Evolutionary conservation across 257 asterid species (phyloP).

Genomic region (Solanum appendiculatum): DNA sequence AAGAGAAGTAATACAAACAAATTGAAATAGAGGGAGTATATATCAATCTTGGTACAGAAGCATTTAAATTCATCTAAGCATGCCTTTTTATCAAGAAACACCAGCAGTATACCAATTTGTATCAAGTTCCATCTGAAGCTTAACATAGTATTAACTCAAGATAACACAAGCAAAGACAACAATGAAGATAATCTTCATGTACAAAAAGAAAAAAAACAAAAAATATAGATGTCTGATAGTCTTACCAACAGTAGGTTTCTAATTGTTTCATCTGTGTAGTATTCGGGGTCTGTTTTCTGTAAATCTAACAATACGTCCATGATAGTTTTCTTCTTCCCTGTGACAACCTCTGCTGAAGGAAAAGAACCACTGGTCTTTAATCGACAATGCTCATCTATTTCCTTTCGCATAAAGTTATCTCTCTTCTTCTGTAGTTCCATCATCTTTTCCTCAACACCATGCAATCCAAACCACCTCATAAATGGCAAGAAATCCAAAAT

Average conservation of each 20-base stretch:
- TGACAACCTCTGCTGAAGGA: not conserved
- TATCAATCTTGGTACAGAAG: not conserved
- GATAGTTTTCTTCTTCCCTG: constrained; percentile 19
- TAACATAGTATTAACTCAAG: not conserved
- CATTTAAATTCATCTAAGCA: not conserved
- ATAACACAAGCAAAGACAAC: not conserved
- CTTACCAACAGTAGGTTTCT: constrained; percentile 21
- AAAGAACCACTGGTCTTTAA: not conserved
- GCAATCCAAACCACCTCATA: constrained; percentile 43
- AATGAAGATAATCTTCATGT: not conserved
- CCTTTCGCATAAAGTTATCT: constrained; percentile 33
- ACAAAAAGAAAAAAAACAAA: not conserved
- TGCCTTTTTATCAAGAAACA: not conserved
- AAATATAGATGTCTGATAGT: not conserved
- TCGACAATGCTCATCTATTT: constrained; percentile 34
- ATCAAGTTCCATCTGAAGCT: not conserved
- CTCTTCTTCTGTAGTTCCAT: constrained; percentile 25
- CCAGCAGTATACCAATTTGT: not conserved
- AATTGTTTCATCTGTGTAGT: constrained; percentile 40
- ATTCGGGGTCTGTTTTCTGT: constrained; percentile 31
- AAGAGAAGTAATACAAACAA: not conserved
- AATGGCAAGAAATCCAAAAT: constrained; percentile 51
- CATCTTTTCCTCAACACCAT: constrained; percentile 25
- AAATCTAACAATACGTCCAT: constrained; percentile 38
- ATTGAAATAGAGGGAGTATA: not conserved